Evolutionary conservation across 371 early-diverging fungal species (phyloP).

Genomic region (Mucor piriformis): DNA sequence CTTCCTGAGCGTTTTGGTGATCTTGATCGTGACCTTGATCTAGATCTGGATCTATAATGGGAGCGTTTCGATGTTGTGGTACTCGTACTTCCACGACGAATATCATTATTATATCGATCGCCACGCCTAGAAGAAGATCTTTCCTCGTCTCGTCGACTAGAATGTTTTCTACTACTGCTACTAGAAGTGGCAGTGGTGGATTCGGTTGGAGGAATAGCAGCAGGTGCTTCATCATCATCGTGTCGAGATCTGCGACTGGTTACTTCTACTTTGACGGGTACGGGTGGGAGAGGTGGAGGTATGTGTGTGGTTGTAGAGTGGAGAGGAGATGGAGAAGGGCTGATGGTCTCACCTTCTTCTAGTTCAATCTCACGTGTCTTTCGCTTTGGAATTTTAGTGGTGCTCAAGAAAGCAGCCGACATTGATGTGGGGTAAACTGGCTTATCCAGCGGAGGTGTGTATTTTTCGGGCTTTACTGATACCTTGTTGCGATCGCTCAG

Average conservation of each 20-base stretch:
- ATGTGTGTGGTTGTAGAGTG: not conserved
- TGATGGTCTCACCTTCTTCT: conserved; percentile 33
- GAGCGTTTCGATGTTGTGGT: not conserved
- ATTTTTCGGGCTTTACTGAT: not conserved
- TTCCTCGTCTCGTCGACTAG: conserved; percentile 7
- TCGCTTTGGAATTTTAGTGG: conserved; percentile 1
- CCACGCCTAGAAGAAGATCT: not conserved
- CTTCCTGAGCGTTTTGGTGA: not conserved
- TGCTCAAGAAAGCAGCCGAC: conserved; percentile 5
- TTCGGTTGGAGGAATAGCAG: not conserved
- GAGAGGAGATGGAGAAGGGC: conserved; percentile 27
- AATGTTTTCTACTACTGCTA: not conserved
- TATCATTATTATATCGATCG: not conserved
- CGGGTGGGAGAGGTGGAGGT: not conserved
- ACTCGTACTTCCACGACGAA: not conserved
- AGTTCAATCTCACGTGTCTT: conserved; percentile 21
- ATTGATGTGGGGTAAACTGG: conserved; percentile 8
- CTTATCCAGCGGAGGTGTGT: not conserved
- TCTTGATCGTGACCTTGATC: conserved; percentile 2
- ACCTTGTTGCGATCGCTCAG: conserved; percentile 9
- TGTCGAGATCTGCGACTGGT: not conserved
- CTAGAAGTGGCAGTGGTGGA: not conserved
- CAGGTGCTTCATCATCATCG: not conserved
- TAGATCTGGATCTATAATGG: not conserved
- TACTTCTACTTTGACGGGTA: not conserved